Base-by-base conservation (phyloP, 352 stramenopile species). In the Pythium dissimile region DNA sequence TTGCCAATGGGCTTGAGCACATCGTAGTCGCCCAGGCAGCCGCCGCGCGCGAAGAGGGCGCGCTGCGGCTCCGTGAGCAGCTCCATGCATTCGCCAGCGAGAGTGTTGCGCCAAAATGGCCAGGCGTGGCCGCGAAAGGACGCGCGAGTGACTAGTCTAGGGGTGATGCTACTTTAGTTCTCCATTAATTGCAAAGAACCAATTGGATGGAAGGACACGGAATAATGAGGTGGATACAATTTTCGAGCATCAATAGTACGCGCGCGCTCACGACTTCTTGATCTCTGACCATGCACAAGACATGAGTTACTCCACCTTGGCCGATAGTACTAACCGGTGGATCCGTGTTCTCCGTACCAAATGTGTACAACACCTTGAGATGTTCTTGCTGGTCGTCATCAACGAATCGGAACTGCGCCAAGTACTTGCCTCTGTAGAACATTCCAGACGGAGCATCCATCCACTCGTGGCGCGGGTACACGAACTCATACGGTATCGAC, bases 1-100 rank as follows among this genome's bases (percentile, higher is more conserved):
- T 96, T 97, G 28, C 88, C 91, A 34, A 97, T 95, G 21, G 83
- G 87, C 56, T 89, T 87, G n/a, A 90, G 64, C 71, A 92, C 84
- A 8, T 91, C 80, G 32, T 92, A 93, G 67, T 94, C 83, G 31
- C 70, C 57, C 31, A 93, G 62, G 26, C 72, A 68, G 27, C 79
- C 79, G 12, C 81, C 77, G 5, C 59, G 26, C 2, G 44, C 67
- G 63, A 94, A 92, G 30, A 94, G 65, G 35, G 72, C 74, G 35
- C 77, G 76, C 66, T 93, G 81, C 54, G 83, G 68, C 8, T 79
- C 66, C n/a, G 77, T 89, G 57, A 93, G 72, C 57, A 73, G 77
- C 59, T 94, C 78, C 83, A 93, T 92, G 39, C 53, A 67, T 58
- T 13, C 59, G 30, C 24, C n/a, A 10, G 2, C 12, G 37, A 12